Evolutionary conservation across 768 basidiomycete species (phyloP), one percentile per base, ranked within the genome.

Genomic region (Russula virescens): DNA sequence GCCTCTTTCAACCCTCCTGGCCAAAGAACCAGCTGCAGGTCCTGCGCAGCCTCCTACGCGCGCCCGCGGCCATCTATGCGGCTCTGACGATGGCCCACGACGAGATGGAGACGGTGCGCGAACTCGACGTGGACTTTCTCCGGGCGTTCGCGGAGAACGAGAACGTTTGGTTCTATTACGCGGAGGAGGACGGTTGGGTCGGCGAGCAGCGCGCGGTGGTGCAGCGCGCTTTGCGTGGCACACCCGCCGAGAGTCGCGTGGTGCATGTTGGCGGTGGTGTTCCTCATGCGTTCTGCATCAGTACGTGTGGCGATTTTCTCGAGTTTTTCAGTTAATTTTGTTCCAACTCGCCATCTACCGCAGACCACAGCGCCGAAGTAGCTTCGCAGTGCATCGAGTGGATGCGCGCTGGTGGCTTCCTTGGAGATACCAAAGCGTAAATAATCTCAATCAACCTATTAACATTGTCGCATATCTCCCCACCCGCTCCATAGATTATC

Each of bases 161-260:
- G 65, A 65, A 70, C 10, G 38, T 83, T 19, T 81, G 76, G 68
- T 73, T 87, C 21, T 86, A 83, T 69, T 89, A 84, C 73, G 88
- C 83, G 3, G 76, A 80, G 43, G 35, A 73, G 7, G 89, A 91
- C 69, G 80, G 80, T 49, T 91, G 89, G 88, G 85, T 91, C 45
- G 86, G 85, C 9, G 73, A 77, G 53, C 78, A 87, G 56, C 80
- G 77, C 62, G 72, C 77, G 19, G 61, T 66, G 7, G 73, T 89
- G 18, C 31, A 64, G 47, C 28, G 43, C 18, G 50, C 38, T 14
- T 64, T 86, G 40, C 69, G 66, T 3, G 72, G 69, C 5, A 73
- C 86, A 58, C 72, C 76, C 23, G 72, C 74, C 5, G 72, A 70
- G 47, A 69, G 65, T 35, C 77, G 70, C 63, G 73, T 83, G 34